These are phyloP conservation scores for Atalantia buxifolia DNA, from an alignment of 345 rosid species.

Conservation along the genomic window DNA sequence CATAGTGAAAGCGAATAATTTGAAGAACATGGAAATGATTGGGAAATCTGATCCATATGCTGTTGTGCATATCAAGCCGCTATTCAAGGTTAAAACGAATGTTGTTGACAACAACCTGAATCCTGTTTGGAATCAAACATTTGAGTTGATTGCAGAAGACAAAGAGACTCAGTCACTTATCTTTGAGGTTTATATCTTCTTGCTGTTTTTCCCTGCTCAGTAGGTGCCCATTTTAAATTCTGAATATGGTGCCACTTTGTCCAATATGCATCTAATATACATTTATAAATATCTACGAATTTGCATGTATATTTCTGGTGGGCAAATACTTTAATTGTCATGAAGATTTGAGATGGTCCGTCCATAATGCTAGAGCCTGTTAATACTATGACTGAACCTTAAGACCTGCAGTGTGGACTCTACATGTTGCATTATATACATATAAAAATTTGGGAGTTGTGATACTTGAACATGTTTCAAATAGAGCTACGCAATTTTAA, in stretches of 20 bases:
- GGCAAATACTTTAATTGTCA: not conserved
- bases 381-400: not conserved
- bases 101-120: constrained; percentile 85
- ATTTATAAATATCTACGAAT: not conserved
- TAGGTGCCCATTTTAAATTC: not conserved
- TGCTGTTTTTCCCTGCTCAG: not conserved
- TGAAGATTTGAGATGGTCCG: not conserved
- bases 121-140: constrained; percentile 90
- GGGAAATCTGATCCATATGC: constrained; percentile 99
- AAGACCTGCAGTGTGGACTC: not conserved
- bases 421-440: not conserved
- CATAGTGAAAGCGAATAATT: constrained; percentile 68
- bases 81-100: constrained; percentile 82
- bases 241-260: not conserved
- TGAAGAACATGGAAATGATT: constrained; percentile 97
- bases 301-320: not conserved
- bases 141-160: constrained; percentile 91
- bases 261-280: not conserved
- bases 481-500: not conserved
- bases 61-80: constrained; percentile 66
- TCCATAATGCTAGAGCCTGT: not conserved
- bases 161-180: constrained; percentile 86
- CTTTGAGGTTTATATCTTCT: constrained; percentile 57
- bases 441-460: not conserved
- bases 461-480: not conserved